Evolutionary conservation across 2,329 filamentous ascomycete species (phyloP).

Genomic region (Alternaria sp.): DNA sequence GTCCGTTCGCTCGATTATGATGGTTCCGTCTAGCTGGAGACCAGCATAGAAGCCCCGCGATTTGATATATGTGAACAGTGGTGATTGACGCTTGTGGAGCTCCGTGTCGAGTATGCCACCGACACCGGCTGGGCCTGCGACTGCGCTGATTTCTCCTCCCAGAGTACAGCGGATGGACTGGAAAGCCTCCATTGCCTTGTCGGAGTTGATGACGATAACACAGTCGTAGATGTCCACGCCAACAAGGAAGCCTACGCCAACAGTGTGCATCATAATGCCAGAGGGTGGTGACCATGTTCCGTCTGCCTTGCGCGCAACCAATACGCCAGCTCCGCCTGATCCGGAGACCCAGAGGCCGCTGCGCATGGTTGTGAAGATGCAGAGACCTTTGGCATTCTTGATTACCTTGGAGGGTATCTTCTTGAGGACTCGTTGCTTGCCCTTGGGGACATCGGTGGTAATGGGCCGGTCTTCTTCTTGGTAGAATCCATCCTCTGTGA

Average conservation of each 20-base stretch:
- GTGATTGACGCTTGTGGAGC: constrained; percentile 72
- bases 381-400: constrained; percentile 86
- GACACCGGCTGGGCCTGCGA: constrained; percentile 79
- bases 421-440: constrained; percentile 73
- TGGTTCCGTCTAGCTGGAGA: constrained; percentile 85
- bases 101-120: constrained; percentile 78
- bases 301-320: constrained; percentile 84
- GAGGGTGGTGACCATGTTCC: constrained; percentile 92
- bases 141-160: constrained; percentile 80
- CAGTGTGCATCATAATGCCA: constrained; percentile 88
- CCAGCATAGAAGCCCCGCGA: constrained; percentile 88
- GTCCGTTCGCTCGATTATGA: constrained; percentile 85
- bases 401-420: constrained; percentile 88
- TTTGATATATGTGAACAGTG: constrained; percentile 88
- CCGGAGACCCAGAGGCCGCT: constrained; percentile 92
- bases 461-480: constrained; percentile 60
- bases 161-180: constrained; percentile 80
- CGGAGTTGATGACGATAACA: constrained; percentile 89
- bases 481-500: constrained; percentile 73
- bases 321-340: constrained; percentile 86
- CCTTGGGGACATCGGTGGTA: constrained; percentile 63
- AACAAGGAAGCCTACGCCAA: constrained; percentile 86
- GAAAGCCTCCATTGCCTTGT: constrained; percentile 84
- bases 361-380: constrained; percentile 95
- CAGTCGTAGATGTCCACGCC: constrained; percentile 97